Percentiles rank a stretch among this genome's conserved stretches.
phyloP scores from a whole-genome alignment of 2,329 filamentous ascomycete species.

The Paraphoma sp. region DNA sequence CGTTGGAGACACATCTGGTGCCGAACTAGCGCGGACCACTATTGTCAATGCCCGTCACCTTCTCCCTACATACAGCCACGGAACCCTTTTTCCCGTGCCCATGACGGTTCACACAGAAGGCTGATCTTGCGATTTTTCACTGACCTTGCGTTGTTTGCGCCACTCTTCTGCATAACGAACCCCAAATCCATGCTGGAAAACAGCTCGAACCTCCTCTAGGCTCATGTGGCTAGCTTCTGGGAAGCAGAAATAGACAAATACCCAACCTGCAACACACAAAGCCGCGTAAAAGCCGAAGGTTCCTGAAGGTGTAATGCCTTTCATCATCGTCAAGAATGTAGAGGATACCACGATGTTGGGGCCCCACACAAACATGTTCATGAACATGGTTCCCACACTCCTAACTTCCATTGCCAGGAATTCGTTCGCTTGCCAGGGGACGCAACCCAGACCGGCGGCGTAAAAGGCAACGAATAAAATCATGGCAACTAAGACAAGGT shows the following conservation, averaged over 20 bases:
- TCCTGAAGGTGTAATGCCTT: neutral
- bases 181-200: too few species aligned
- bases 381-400: neutral
- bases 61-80: too few species aligned
- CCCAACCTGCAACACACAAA: neutral
- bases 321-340: neutral
- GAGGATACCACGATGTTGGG: neutral
- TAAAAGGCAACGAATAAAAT: neutral
- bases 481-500: neutral
- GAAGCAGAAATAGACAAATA: neutral
- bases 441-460: neutral
- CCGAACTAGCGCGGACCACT: too few species aligned
- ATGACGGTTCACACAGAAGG: too few species aligned
- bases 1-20: too few species aligned
- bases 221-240: neutral
- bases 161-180: too few species aligned
- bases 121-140: too few species aligned
- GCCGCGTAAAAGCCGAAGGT: neutral
- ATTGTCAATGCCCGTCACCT: too few species aligned
- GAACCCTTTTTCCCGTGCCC: too few species aligned
- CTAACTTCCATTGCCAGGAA: neutral
- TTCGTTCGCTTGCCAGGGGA: neutral
- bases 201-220: too few species aligned
- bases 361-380: neutral
- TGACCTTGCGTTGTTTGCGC: too few species aligned